A percentile compares a stretch with the other conserved stretches of the same genome.
phyloP scores from a whole-genome alignment of 768 basidiomycete species.

The Rhizopogon vesiculosus region DNA sequence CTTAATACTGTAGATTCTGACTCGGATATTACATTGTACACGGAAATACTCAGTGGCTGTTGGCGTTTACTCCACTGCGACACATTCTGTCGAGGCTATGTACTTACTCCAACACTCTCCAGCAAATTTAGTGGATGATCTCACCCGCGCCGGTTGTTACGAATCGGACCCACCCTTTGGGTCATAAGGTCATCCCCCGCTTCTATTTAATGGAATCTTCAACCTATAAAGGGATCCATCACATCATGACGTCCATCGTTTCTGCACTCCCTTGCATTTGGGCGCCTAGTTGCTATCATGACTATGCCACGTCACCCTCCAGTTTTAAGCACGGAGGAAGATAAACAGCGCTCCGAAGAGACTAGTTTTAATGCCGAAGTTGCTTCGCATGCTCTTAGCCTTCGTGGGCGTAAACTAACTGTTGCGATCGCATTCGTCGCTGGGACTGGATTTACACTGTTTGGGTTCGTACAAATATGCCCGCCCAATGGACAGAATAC shows the following conservation, averaged over 20 bases:
- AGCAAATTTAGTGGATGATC: too few relatives aligned
- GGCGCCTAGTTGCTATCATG: neutral
- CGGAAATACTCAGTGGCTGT: too few relatives aligned
- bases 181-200: neutral
- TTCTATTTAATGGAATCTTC: neutral
- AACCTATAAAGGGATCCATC: neutral
- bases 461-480: conserved; percentile 37
- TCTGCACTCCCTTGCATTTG: neutral
- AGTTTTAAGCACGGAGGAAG: neutral
- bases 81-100: too few relatives aligned
- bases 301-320: neutral
- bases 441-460: conserved; percentile 58
- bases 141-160: too few relatives aligned
- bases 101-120: too few relatives aligned
- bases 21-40: too few relatives aligned
- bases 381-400: conserved; percentile 22
- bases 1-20: too few relatives aligned
- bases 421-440: conserved; percentile 51
- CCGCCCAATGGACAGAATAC: neutral
- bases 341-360: conserved; percentile 9
- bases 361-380: conserved; percentile 32
- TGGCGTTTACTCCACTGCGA: too few relatives aligned
- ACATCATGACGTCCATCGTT: neutral
- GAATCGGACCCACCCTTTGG: neutral
- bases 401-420: conserved; percentile 42